Evolutionary conservation across 2,329 filamentous ascomycete genomes (phyloP).

Genomic region (Colletotrichum salicis): DNA sequence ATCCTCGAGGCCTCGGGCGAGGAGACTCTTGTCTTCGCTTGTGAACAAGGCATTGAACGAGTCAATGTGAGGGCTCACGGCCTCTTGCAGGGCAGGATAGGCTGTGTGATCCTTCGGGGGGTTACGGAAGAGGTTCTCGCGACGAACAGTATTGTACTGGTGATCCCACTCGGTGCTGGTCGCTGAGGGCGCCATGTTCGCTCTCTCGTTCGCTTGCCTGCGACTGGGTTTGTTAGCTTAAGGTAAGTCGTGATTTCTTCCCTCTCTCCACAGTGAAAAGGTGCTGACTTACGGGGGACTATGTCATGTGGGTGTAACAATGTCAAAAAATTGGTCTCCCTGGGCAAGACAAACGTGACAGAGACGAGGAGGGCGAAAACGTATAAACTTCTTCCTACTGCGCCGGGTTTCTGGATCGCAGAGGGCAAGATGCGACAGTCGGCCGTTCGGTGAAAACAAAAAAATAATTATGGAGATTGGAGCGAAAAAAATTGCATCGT

Average conservation of each 20-base stretch:
- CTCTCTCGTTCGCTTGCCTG: constrained; percentile 18
- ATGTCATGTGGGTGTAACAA: constrained; percentile 3
- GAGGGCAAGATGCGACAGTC: constrained; percentile 8
- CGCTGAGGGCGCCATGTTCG: constrained; percentile 64
- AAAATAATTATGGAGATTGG: constrained; percentile 34
- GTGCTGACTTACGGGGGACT: neutral
- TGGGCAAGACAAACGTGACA: constrained; percentile 12
- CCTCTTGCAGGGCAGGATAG: constrained; percentile 85
- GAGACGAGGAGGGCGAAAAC: constrained; percentile 4
- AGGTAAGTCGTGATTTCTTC: neutral
- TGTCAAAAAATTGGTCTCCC: neutral
- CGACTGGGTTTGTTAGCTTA: constrained; percentile 9
- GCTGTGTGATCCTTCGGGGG: constrained; percentile 88
- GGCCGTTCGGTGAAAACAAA: constrained; percentile 28
- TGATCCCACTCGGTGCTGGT: constrained; percentile 82
- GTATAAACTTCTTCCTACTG: constrained; percentile 8
- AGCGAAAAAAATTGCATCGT: constrained; percentile 20
- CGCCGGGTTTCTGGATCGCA: constrained; percentile 20
- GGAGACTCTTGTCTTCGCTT: constrained; percentile 68
- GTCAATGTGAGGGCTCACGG: constrained; percentile 92
- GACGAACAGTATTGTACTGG: constrained; percentile 84
- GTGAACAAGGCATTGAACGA: constrained; percentile 94
- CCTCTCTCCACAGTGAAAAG: neutral
- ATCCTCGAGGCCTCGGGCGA: constrained; percentile 83
- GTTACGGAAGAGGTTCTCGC: constrained; percentile 88